Evolutionary conservation across 768 basidiomycete species (phyloP), one percentile per base, ranked within the genome.

Genomic region (Pholiota conissans): DNA sequence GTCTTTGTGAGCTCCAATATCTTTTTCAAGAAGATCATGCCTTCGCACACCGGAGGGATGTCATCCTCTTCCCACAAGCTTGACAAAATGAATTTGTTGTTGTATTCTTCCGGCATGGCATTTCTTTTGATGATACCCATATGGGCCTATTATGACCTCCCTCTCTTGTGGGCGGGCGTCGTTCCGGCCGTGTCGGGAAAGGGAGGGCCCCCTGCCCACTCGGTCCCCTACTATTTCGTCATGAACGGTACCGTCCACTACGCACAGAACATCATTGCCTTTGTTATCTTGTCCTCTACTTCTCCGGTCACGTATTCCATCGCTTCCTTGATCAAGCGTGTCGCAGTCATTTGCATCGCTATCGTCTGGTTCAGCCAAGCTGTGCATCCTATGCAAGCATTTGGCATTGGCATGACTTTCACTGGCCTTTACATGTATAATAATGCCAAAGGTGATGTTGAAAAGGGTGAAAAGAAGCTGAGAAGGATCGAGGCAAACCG

Each of bases 291-390:
- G 48, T 87, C 96, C 1, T 93, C 91, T 27, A 96, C 94, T 2
- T 98, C 96, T 10, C 96, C 97, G 18, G 97, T 99, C 63, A 98
- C 97, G 0, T 99, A 99, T 74, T 96, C 93, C 52, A 98, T 99
- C 71, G 97, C 97, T 2, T 97, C 94, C 3, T 85, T 99, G 67
- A 86, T 98, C 76, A 99, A 99, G 74, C 93, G 97, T 24, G 95
- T 99, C 55, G 94, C 88, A 46, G 97, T 99, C 66, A 99, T 99
- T 67, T 95, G 94, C 76, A 90, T 98, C 65, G 97, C 97, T 18
- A 91, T 99, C 68, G 78, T 95, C 50, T 99, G 96, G 96, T 98
- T 98, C 77, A 87, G 82, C 55, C 96, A 98, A 75, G 69, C 79
- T 32, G 84, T 98, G 16, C 90, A 95, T 59, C 84, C 83, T 9